Base-by-base conservation (phyloP, 495 filamentous ascomycete genomes). In the Penicillium canariense region DNA sequence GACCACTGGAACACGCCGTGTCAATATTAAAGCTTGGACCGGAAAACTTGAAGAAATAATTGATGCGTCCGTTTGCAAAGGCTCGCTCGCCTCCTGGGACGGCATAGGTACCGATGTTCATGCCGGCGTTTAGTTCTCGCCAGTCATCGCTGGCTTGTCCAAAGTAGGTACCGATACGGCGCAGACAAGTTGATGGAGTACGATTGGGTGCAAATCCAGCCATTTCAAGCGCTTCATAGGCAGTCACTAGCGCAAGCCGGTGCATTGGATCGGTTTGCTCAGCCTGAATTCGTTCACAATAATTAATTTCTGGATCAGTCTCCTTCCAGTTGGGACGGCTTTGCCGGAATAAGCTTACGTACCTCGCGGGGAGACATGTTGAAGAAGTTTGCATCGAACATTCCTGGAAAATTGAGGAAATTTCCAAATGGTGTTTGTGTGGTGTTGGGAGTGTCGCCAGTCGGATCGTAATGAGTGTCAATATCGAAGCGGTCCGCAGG, bases 121-220 rank as follows among this genome's bases (percentile, higher is more conserved):
- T 79, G 2, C 79, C 80, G 15, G 82, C 80, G 58, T 90, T 89
- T 45, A 89, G 82, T 59, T 91, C 87, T 55, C 83, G 82, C 78
- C 84, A 92, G 51, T 93, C 89, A 49, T 91, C 87, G 11, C 82
- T 85, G 0, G 87, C 87, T 63, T 90, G 85, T 15, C 89, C 89
- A 62, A 88, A 89, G 58, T 88, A 93, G 14, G 84, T 88, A 7
- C 86, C 89, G 39, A 92, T 84, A 1, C 89, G 82, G 54, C 87
- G 10, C 10, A 27, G 18, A 2, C 48, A 9, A 4, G 43, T 55
- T 1, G 55, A 44, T 10, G 49, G 32, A 2, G 48, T 53, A 6
- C 52, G 52, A 5, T 50, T 48, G 2, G 46, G 23, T 1, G 39
- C 48, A 78, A 18, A 62, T 0, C 90, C 90, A 22, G 86, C 83